These are phyloP conservation scores for Pythium pectinolyticum DNA, from an alignment of 352 stramenopile species.

Conservation along the genomic window DNA sequence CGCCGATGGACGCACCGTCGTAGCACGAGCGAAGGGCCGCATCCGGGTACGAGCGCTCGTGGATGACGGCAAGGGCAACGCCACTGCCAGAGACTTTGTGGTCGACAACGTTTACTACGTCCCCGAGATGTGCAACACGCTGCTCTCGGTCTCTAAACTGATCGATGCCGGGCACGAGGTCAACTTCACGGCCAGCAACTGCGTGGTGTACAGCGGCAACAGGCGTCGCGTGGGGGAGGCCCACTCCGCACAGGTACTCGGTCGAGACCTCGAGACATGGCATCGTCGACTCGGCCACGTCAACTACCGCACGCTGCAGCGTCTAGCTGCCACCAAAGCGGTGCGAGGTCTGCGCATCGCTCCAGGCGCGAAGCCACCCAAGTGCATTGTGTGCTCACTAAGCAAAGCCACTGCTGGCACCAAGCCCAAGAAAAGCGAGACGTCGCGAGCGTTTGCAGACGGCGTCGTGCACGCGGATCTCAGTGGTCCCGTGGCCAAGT, in stretches of 20 bases:
- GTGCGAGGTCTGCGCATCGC: constrained; percentile 2
- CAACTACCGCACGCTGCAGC: constrained; percentile 4
- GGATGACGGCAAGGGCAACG: not conserved
- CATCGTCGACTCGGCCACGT: constrained; percentile 1
- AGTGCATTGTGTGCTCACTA: constrained; percentile 8
- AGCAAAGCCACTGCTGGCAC: not conserved
- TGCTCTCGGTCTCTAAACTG: constrained; percentile 4
- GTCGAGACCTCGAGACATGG: constrained; percentile 2
- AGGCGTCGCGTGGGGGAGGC: not conserved
- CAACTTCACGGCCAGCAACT: not conserved
- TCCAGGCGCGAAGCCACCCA: not conserved
- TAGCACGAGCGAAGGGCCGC: not conserved
- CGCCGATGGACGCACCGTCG: not conserved
- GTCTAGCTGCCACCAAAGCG: constrained; percentile 1
- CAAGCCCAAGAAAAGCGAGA: not conserved
- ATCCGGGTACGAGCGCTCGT: not conserved
- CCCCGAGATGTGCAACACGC: not conserved
- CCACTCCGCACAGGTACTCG: not conserved
- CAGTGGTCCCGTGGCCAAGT: constrained; percentile 4
- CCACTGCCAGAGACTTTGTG: not conserved
- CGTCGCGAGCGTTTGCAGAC: not conserved
- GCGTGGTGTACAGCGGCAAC: not conserved
- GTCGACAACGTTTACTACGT: constrained; percentile 17
- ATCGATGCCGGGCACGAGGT: constrained; percentile 1
- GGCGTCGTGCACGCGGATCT: constrained; percentile 2